Evolutionary conservation across 257 asterid genomes (phyloP).

Genomic region (Solanum okadae): DNA sequence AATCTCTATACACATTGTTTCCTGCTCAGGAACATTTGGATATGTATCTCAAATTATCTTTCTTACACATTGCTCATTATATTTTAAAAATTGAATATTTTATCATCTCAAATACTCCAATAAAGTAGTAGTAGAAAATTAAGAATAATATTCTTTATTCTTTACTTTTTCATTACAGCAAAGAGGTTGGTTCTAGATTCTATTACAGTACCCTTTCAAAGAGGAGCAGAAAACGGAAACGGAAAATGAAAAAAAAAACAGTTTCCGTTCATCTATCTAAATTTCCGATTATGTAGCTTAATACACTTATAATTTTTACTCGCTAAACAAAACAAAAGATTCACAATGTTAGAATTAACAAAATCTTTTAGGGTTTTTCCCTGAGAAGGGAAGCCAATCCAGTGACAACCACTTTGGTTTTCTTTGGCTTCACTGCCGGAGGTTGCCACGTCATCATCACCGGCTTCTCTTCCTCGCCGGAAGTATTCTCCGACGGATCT

Average conservation of each 20-base stretch:
- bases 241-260: neutral
- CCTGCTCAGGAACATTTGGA: neutral
- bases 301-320: conserved; percentile 8
- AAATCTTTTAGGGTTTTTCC: conserved; percentile 42
- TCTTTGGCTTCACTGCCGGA: conserved; percentile 59
- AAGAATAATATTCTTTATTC: neutral
- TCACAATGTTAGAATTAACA: conserved; percentile 13
- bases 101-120: neutral
- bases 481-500: conserved; percentile 3
- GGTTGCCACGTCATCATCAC: conserved; percentile 54
- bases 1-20: neutral
- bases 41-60: neutral
- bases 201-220: neutral
- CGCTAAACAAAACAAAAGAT: neutral
- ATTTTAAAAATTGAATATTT: no score
- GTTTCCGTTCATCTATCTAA: conserved; percentile 7
- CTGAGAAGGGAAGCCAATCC: conserved; percentile 82
- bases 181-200: neutral
- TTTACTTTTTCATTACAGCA: neutral
- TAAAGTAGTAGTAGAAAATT: neutral
- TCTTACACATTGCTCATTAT: no score
- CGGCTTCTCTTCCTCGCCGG: conserved; percentile 15
- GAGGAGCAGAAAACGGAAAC: neutral
- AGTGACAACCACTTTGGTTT: conserved; percentile 49
- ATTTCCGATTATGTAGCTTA: conserved; percentile 8